Conservation (phyloP, 2,329 filamentous ascomycete species). For the Atkinsonella texensis region DNA sequence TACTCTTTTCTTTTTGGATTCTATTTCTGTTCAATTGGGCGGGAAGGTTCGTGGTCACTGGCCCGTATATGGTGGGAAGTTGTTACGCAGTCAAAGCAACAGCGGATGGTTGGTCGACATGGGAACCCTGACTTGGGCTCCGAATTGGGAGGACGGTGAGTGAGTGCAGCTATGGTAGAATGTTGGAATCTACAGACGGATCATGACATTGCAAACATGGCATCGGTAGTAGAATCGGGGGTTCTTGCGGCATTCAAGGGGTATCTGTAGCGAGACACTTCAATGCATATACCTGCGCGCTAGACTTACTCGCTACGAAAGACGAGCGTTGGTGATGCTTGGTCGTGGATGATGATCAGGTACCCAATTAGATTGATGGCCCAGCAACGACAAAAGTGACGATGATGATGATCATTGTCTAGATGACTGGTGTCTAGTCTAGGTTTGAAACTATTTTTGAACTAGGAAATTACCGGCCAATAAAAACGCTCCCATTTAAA, state of each 20-base stretch:
- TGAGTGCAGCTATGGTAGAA: not conserved
- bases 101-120: no score
- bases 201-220: not conserved
- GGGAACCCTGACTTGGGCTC: not conserved
- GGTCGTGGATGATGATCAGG: no score
- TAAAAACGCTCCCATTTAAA: not conserved
- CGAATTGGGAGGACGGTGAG: not conserved
- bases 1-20: conserved; percentile 10
- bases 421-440: not conserved
- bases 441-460: not conserved
- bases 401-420: no score
- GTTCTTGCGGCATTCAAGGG: not conserved
- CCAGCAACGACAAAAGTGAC: no score
- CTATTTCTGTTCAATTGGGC: not conserved
- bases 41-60: not conserved
- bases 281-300: not conserved
- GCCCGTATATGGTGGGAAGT: not conserved
- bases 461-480: not conserved
- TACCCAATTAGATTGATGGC: no score
- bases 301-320: not conserved
- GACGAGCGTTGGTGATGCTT: no score
- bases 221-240: not conserved
- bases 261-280: not conserved
- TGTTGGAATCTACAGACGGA: not conserved
- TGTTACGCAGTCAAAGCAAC: no score